phyloP scores from a whole-genome alignment of 2,329 filamentous ascomycete species.

The Nannizziopsis barbatae region DNA sequence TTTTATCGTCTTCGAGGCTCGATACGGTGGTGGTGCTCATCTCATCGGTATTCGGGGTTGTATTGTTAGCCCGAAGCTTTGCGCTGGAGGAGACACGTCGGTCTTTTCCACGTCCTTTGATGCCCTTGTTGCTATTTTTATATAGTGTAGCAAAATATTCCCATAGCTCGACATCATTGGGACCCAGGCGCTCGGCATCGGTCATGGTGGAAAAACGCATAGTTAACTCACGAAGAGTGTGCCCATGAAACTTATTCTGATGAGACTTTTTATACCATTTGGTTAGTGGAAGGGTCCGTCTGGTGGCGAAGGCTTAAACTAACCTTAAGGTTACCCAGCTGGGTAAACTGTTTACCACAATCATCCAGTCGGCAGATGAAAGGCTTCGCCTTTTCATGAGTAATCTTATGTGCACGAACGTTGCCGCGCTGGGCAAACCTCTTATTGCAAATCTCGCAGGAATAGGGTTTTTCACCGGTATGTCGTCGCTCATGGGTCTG shows the following conservation, averaged over 20 bases:
- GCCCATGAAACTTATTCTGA: slow-evolving; percentile 83
- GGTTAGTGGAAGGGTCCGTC: background rate
- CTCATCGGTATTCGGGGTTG: slow-evolving; percentile 7
- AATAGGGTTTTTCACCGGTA: slow-evolving; percentile 74
- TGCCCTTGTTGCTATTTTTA: slow-evolving; percentile 97
- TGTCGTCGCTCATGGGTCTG: slow-evolving; percentile 80
- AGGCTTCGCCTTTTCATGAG: slow-evolving; percentile 65
- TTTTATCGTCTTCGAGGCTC: slow-evolving; percentile 5
- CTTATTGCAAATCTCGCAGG: slow-evolving; percentile 69
- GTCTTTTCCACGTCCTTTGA: slow-evolving; percentile 88
- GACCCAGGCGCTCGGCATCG: slow-evolving; percentile 51
- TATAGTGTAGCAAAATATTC: slow-evolving; percentile 80
- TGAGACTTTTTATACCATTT: slow-evolving; percentile 51
- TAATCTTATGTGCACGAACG: slow-evolving; percentile 69
- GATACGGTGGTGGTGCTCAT: slow-evolving; percentile 7
- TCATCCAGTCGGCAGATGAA: slow-evolving; percentile 71
- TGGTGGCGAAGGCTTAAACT: slow-evolving; percentile 10
- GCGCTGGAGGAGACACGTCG: slow-evolving; percentile 36
- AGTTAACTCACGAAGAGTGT: slow-evolving; percentile 60
- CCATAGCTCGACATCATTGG: slow-evolving; percentile 65
- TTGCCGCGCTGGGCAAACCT: slow-evolving; percentile 78
- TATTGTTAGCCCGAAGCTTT: slow-evolving; percentile 16
- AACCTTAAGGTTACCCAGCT: slow-evolving; percentile 85
- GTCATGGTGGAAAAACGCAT: slow-evolving; percentile 55
- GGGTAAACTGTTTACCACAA: slow-evolving; percentile 80